Base-by-base conservation (phyloP, 2,329 filamentous ascomycete species). In the Truncatella angustata region DNA sequence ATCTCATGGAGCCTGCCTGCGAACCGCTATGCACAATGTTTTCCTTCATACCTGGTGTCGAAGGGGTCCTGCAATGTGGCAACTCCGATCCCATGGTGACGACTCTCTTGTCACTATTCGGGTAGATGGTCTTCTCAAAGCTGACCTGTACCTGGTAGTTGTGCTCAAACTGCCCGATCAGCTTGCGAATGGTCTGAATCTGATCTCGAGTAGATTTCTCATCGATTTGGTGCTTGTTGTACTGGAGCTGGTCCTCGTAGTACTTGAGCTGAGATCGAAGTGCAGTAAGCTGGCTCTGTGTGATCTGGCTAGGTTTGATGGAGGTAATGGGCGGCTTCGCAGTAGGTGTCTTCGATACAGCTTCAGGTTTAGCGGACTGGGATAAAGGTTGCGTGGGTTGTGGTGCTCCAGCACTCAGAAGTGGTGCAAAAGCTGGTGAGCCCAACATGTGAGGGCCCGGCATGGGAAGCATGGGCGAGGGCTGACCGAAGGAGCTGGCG, bases 221-320 rank as follows among this genome's bases (percentile, higher is more conserved):
- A 53, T 86, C 82, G 55, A 85, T 82, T 58, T 85, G 82, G 56
- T 85, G 80, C 57, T 75, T 78, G 61, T 86, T 85, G 70, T 80
- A 84, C 49, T 77, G 74, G 40, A 86, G 65, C 57, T 86, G 82
- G 54, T 81, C 77, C 56, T 84, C 77, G 36, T 79, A 71, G 52
- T 78, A 77, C 59, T 77, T 80, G 54, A 86, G 70, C n/a, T 75
- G 74, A n/a, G 63, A 60, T 36, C 73, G 74, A 50, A 86, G 73
- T 37, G 70, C 67, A 20, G 77, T 73, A 46, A 85, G 75, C 58
- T 85, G 81, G 57, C 78, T 80, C 61, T 71, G 80, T 6, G 80
- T 84, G 58, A 85, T 82, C n/a, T 82, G 78, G 58, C 81, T 85
- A 4, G 76, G 77, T 20, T 75, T 75, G 55, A 85, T 85, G 5